Evolutionary conservation across 1,284 basidiomycete species (phyloP), one percentile per base, ranked within the genome.

Genomic region (Coniferiporia sulphurascens): DNA sequence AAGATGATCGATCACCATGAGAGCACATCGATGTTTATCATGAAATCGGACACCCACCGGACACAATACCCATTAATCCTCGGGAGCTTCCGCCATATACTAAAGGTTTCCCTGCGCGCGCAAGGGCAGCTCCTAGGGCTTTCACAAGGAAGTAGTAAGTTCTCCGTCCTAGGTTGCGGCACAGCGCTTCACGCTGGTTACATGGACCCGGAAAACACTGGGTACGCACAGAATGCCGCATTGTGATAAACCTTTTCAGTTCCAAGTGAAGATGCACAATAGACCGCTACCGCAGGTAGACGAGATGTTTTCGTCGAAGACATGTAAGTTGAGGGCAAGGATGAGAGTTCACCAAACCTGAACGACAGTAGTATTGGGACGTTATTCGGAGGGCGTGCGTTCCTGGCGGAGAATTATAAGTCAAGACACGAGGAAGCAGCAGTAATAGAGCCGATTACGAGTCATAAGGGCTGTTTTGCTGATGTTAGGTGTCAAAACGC

Each of bases 51-150:
- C 17, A 48, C 56, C 9, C 76, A 35, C 81, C 77, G 0, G 93
- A 92, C 7, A 94, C 86, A 46, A 85, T 75, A 52, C 94, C 94
- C 94, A 97, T 97, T 64, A 95, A 79, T 0, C 94, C 94, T 35
- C 80, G 78, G 10, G 80, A 79, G 0, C 93, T 94, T 15, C 94
- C 95, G 4, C 94, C 94, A 70, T 97, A 97, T 1, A 97, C 82
- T 27, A 97, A 78, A 3, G 85, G 81, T 12, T 86, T 78, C 4
- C 79, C 75, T n/a, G 80, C 73, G 27, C 72, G 72, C 1, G 86
- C 92, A 22, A 96, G 76, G 0, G 92, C 88, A 52, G 74, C 72
- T 44, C 91, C 95, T 12, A 97, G 70, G 27, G 90, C 88, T 86
- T 27, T 27, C 27, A 27, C 5, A 27, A 27, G 27, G 5, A 27